Evolutionary conservation across 2,329 filamentous ascomycete species (phyloP).

Genomic region (Fusarium pseudonygamai): DNA sequence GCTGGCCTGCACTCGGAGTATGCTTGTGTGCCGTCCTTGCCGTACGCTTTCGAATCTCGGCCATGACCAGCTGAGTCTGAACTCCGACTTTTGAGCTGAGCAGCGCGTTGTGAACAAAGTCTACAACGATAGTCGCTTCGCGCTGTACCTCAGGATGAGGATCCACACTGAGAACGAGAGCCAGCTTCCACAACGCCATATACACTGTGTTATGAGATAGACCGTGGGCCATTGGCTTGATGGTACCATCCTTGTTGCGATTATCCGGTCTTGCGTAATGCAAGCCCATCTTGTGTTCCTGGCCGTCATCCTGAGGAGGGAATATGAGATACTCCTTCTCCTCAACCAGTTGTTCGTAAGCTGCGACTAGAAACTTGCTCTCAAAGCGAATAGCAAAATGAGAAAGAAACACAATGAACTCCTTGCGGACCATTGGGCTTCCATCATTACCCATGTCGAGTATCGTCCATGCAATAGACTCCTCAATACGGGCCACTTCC

Average conservation of each 20-base stretch:
- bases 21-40: conserved; percentile 58
- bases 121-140: conserved; percentile 85
- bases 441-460: conserved; percentile 94
- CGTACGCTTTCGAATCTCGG: conserved; percentile 71
- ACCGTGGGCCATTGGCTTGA: conserved; percentile 65
- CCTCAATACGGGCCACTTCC: conserved; percentile 89
- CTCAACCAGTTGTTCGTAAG: conserved; percentile 88
- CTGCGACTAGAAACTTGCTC: conserved; percentile 89
- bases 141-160: conserved; percentile 93
- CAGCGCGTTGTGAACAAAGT: conserved; percentile 82
- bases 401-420: conserved; percentile 92
- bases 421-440: conserved; percentile 91
- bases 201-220: conserved; percentile 90
- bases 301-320: conserved; percentile 64
- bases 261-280: conserved; percentile 68
- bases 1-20: conserved; percentile 53
- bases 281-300: conserved; percentile 69
- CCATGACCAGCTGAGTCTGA: conserved; percentile 76
- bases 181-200: conserved; percentile 92
- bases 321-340: conserved; percentile 76
- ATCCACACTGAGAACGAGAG: conserved; percentile 89
- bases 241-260: conserved; percentile 65
- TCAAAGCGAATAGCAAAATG: conserved; percentile 91
- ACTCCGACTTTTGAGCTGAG: conserved; percentile 79
- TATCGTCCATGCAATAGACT: conserved; percentile 87